Conservation (phyloP, 495 filamentous ascomycete genomes). For the Penicillium daleae region DNA sequence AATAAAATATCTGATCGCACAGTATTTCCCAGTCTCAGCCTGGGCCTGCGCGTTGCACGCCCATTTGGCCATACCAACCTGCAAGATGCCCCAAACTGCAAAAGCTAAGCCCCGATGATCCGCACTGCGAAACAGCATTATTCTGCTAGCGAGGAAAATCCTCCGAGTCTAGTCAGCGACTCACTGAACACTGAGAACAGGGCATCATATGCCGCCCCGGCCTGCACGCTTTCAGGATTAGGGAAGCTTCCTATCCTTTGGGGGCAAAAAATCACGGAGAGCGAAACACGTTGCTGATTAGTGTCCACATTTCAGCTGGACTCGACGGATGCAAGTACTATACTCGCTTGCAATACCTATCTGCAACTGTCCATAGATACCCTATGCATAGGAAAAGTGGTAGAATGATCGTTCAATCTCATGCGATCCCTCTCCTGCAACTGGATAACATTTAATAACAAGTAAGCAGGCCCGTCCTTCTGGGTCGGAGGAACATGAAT, state of each 20-base stretch:
- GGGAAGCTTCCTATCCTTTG: not conserved
- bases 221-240: not conserved
- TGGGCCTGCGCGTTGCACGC: slow-evolving; percentile 31
- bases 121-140: slow-evolving; percentile 22
- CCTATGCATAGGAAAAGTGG: not conserved
- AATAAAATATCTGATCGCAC: slow-evolving; percentile 18
- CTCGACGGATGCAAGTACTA: not conserved
- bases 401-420: not conserved
- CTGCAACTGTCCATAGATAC: not conserved
- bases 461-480: slow-evolving; percentile 1
- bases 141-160: slow-evolving; percentile 16
- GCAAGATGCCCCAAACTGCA: slow-evolving; percentile 39
- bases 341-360: not conserved
- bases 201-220: not conserved
- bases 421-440: not conserved
- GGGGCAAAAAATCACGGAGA: slow-evolving; percentile 9
- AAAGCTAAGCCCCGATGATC: slow-evolving; percentile 39
- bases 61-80: slow-evolving; percentile 32
- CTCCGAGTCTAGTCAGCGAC: slow-evolving; percentile 13
- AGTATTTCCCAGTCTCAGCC: slow-evolving; percentile 25
- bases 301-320: slow-evolving; percentile 13
- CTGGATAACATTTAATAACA: not conserved
- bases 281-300: slow-evolving; percentile 5
- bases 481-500: not conserved
- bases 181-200: not conserved